Base-by-base conservation (phyloP, 345 rosid species). In the Salix koriyanagi region DNA sequence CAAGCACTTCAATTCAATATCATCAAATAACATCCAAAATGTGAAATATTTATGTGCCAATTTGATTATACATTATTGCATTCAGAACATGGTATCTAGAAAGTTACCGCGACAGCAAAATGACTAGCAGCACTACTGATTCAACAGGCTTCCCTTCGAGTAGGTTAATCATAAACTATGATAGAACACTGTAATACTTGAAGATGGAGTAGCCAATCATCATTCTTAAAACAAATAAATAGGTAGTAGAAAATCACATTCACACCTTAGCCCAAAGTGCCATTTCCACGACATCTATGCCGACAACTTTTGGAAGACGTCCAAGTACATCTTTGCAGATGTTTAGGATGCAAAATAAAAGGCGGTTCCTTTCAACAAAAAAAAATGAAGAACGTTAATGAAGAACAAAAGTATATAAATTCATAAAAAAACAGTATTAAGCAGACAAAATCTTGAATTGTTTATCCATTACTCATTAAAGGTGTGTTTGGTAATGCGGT, bases 221-320 rank as follows among this genome's bases (percentile, higher is more conserved):
- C 25, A 58, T 13, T 58, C 64, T 58, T 58, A 58, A n/a, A n/a
- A n/a, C 28, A 58, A 25, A 58, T 58, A 9, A n/a, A 23, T 10
- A 67, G 39, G 76, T 71, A 44, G 75, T 56, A 76, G 75, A 70
- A 60, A 60, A 65, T 75, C 56, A 65, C 41, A 19, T 30, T 42
- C 25, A 52, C 77, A 96, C 98, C 99, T 96, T 96, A 80, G 98
- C 99, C 84, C 84, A 81, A 21, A 81, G 79, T 30, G 84, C 84
- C 84, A 81, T 81, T 75, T 81, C 84, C 69, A 81, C 84, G 23
- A 81, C 76, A 74, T 81, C 84, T 74, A 81, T 62, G 72, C 84
- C 84, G 56, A 81, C 81, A 23, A 81, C 79, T 81, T 81, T 81
- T 32, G 84, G 84, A 23, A 81, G 81, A 65, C 79, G 81, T 15